Percentiles rank a stretch among this genome's conserved stretches.
Conservation (phyloP, 2,329 filamentous ascomycete species). For the Exophiala calicioides region DNA sequence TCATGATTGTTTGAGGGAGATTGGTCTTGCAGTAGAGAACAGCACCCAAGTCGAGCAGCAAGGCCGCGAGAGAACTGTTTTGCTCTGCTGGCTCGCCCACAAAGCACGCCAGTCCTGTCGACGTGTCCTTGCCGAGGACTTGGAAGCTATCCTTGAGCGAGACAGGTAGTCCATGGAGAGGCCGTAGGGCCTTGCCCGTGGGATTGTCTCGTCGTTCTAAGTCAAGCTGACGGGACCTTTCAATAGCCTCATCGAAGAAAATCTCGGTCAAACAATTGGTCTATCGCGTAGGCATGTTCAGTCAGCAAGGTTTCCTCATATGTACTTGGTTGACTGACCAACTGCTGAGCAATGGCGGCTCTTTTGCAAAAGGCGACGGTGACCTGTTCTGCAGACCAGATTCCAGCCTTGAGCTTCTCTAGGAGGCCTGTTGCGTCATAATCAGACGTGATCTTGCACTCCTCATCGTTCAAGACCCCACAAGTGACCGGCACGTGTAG, state of each 20-base stretch:
- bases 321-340: constrained; percentile 47
- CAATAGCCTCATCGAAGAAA: constrained; percentile 49
- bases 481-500: constrained; percentile 41
- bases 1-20: constrained; percentile 51
- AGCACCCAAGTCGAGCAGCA: constrained; percentile 43
- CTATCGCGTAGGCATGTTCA: constrained; percentile 5
- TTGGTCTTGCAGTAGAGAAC: constrained; percentile 57
- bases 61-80: constrained; percentile 28
- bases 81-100: constrained; percentile 29
- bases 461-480: constrained; percentile 46
- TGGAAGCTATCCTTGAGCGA: constrained; percentile 32
- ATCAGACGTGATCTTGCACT: constrained; percentile 51
- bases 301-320: too few relatives aligned
- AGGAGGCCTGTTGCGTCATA: constrained; percentile 46
- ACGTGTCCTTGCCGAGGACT: constrained; percentile 35
- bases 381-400: constrained; percentile 34
- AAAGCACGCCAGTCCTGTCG: constrained; percentile 33
- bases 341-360: constrained; percentile 42
- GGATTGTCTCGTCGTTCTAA: constrained; percentile 32
- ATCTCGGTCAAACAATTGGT: constrained; percentile 43
- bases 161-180: constrained; percentile 22
- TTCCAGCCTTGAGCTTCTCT: constrained; percentile 34
- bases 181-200: constrained; percentile 47
- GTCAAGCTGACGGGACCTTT: constrained; percentile 63
- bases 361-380: constrained; percentile 45